Evolutionary conservation across 495 filamentous ascomycete genomes (phyloP).

Genomic region (Neurospora tetraspora): DNA sequence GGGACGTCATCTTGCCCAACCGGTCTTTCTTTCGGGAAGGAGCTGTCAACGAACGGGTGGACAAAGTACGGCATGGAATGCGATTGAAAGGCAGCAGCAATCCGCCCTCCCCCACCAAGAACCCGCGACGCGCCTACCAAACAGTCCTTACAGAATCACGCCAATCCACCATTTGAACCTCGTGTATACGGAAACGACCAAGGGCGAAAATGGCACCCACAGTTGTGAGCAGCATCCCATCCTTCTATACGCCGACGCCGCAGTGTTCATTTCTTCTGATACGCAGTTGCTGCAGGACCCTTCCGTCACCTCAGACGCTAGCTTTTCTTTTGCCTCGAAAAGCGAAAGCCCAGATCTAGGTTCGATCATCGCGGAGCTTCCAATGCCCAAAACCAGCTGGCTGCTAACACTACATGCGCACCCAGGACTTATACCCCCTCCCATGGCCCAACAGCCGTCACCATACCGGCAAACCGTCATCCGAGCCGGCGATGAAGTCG

Average conservation of each 20-base stretch:
- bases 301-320: conserved; percentile 9
- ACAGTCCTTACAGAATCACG: background rate
- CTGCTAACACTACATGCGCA: conserved; percentile 2
- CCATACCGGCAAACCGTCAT: conserved; percentile 20
- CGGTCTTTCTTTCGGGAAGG: background rate
- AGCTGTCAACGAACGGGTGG: background rate
- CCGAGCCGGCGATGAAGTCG: conserved; percentile 30
- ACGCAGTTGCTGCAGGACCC: conserved; percentile 5
- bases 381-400: background rate
- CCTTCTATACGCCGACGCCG: background rate
- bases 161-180: background rate
- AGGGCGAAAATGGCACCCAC: conserved; percentile 16
- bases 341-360: conserved; percentile 13
- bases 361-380: background rate
- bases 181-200: background rate
- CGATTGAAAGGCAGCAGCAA: background rate
- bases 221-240: conserved; percentile 14
- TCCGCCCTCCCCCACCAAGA: background rate
- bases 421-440: background rate
- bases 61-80: background rate
- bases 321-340: conserved; percentile 9
- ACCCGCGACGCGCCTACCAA: background rate
- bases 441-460: conserved; percentile 15
- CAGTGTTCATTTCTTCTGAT: conserved; percentile 6
- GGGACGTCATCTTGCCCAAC: background rate